Evolutionary conservation across 768 basidiomycete genomes (phyloP).

Genomic region (Lactarius psammicola): DNA sequence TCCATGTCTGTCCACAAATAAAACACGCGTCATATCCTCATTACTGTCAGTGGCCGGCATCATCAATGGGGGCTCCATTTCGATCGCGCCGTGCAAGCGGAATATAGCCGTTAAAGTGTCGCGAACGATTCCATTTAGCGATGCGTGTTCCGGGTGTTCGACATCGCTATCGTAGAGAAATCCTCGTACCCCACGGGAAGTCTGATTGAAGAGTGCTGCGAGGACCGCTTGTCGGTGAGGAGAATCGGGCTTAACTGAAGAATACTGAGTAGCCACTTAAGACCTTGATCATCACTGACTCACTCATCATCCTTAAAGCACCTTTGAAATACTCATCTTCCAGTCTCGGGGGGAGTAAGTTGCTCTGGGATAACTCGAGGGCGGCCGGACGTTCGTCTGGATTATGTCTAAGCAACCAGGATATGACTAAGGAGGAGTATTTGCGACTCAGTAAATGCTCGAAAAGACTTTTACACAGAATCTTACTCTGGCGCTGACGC

Average conservation of each 20-base stretch:
- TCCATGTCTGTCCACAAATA: conserved; percentile 78
- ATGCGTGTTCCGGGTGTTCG: conserved; percentile 65
- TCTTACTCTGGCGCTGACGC: conserved; percentile 70
- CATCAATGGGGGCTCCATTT: conserved; percentile 82
- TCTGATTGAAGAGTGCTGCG: conserved; percentile 73
- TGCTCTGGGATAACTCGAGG: conserved; percentile 76
- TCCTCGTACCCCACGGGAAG: conserved; percentile 58
- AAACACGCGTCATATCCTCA: conserved; percentile 63
- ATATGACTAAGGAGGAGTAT: conserved; percentile 61
- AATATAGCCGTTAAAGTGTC: conserved; percentile 77
- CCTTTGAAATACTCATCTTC: conserved; percentile 88
- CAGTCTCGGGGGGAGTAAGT: conserved; percentile 68
- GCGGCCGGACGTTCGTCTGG: conserved; percentile 76
- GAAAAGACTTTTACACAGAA: neutral
- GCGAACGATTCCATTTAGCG: conserved; percentile 71
- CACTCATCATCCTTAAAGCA: conserved; percentile 73
- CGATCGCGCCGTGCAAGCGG: conserved; percentile 85
- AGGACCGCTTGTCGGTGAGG: conserved; percentile 78
- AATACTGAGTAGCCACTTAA: neutral
- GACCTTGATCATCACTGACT: conserved; percentile 30
- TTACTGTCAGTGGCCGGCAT: conserved; percentile 65
- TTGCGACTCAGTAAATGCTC: neutral
- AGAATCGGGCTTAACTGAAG: conserved; percentile 71
- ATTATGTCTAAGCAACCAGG: conserved; percentile 78
- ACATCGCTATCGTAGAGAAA: conserved; percentile 74